Evolutionary conservation across 2,329 filamentous ascomycete species (phyloP).

Genomic region (Podosphaera fusca): DNA sequence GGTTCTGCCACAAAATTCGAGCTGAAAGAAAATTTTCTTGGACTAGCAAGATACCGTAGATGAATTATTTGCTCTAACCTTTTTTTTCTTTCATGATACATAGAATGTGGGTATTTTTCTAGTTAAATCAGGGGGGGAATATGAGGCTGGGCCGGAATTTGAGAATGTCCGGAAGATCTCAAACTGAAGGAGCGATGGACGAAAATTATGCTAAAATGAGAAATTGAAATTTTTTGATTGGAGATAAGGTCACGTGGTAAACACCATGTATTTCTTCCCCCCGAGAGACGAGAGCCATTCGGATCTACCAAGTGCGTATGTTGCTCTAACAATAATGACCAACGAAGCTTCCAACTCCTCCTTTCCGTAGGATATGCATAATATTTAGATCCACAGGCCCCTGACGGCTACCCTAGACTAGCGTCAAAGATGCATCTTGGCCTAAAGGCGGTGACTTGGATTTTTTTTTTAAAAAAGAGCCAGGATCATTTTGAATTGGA

Average conservation of each 20-base stretch:
- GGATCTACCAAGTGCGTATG: background rate
- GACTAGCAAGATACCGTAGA: background rate
- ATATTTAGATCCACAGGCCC: background rate
- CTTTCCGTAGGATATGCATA: background rate
- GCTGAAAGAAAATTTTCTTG: background rate
- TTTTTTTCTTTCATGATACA: background rate
- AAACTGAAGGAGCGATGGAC: background rate
- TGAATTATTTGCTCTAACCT: background rate
- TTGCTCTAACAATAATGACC: background rate
- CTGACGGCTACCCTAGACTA: background rate
- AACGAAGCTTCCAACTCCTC: background rate
- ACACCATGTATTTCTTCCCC: background rate
- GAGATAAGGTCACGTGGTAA: background rate
- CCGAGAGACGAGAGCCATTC: background rate
- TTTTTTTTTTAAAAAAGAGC: background rate
- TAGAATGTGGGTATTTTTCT: too few species aligned
- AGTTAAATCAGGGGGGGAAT: too few species aligned
- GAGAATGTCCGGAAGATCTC: background rate
- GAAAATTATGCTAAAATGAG: background rate
- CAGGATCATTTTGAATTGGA: background rate
- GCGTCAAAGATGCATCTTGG: background rate
- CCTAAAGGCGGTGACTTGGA: background rate
- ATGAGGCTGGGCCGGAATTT: background rate
- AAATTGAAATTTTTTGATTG: background rate
- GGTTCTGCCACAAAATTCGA: background rate